phyloP scores from a whole-genome alignment of 169 alveolate genomes.

The Plasmodium gonderi region DNA sequence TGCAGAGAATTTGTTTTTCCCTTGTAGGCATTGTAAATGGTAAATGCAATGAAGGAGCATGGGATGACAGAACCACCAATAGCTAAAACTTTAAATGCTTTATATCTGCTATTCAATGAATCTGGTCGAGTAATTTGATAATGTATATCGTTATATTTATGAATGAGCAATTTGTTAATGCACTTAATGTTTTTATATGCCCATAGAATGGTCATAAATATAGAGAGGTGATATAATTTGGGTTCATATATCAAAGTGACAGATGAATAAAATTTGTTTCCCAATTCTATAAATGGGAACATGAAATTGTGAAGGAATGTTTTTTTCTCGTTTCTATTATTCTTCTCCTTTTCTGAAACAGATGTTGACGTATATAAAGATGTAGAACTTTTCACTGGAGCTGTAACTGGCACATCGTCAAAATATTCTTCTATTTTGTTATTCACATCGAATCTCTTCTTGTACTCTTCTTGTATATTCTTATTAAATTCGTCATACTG shows the following conservation, averaged over 20 bases:
- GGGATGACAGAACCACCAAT: conserved; percentile 52
- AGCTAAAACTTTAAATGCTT: conserved; percentile 41
- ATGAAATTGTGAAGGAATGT: conserved; percentile 5
- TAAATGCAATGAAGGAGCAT: conserved; percentile 11
- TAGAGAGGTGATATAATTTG: conserved; percentile 33
- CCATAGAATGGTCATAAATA: conserved; percentile 33
- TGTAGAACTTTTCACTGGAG: not conserved
- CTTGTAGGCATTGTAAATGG: conserved; percentile 20
- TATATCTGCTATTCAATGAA: conserved; percentile 29
- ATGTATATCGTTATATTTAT: conserved; percentile 50
- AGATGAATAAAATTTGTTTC: conserved; percentile 35
- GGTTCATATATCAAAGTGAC: conserved; percentile 45
- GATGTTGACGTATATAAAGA: not conserved
- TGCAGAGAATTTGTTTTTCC: not conserved
- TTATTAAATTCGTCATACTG: conserved; percentile 21
- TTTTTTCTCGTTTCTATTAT: not conserved
- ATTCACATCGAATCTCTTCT: not conserved
- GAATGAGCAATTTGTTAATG: conserved; percentile 29
- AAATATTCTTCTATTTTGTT: conserved; percentile 6
- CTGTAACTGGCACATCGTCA: not conserved
- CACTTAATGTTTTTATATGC: conserved; percentile 39
- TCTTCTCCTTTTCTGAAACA: not conserved
- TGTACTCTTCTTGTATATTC: conserved; percentile 32
- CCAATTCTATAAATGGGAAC: conserved; percentile 31
- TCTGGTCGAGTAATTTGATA: conserved; percentile 63